These are phyloP conservation scores for Yamadazyma sp. DNA, from an alignment of 1,139 yeast genomes.

Conservation along the genomic window DNA sequence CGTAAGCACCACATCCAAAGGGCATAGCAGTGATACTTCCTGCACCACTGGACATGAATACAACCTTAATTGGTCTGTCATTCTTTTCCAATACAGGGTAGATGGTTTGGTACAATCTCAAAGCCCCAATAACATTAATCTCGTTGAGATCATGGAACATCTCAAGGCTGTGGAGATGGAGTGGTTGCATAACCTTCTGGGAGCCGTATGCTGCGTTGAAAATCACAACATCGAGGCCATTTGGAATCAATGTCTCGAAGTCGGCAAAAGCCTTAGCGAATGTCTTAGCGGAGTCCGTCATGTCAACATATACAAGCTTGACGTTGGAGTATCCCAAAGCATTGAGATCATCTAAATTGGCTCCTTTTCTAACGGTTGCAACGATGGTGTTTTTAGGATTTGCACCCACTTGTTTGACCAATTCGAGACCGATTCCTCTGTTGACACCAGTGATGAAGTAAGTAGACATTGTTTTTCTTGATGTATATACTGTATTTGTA, in stretches of 20 bases:
- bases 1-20: conserved; percentile 3
- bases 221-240: conserved; percentile 7
- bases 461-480: conserved; percentile 9
- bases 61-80: conserved; percentile 19
- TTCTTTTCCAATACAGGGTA: conserved; percentile 20
- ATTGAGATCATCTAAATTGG: not conserved
- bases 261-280: conserved; percentile 5
- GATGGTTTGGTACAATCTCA: conserved; percentile 25
- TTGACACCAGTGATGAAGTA: conserved; percentile 10
- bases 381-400: conserved; percentile 3
- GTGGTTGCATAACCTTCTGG: not conserved
- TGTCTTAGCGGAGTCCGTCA: not conserved
- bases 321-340: conserved; percentile 4
- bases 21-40: conserved; percentile 20
- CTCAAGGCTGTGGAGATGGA: not conserved
- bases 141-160: conserved; percentile 20
- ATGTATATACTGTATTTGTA: too few relatives aligned
- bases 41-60: conserved; percentile 23
- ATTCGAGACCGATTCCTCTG: conserved; percentile 9
- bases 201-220: conserved; percentile 6
- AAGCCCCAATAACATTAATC: conserved; percentile 30
- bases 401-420: conserved; percentile 6
- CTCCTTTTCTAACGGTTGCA: conserved; percentile 8
- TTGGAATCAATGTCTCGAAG: conserved; percentile 3
- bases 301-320: conserved; percentile 3